Evolutionary conservation across 139 green algal species (phyloP), one percentile per base, ranked within the genome.

Genomic region (Picochlorum sp.): DNA sequence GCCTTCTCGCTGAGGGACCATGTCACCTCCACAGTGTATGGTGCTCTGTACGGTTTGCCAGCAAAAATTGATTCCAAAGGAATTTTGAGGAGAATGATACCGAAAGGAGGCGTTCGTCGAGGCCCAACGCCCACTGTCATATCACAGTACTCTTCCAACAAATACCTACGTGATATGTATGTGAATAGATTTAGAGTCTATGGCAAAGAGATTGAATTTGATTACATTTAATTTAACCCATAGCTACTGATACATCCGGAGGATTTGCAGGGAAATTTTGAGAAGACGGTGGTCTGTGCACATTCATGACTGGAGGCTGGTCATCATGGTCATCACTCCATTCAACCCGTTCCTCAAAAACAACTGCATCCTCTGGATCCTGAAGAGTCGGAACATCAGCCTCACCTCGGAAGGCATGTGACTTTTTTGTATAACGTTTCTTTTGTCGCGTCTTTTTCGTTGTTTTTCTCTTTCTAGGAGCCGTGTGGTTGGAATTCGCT

Each of bases 241-340:
- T 66, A 21, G 61, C 61, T 20, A 23, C 34, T 16, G 37, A 56
- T 15, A 66, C 61, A 20, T 66, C 61, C 6, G 61, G 61, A 26
- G 61, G 28, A 41, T 26, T 54, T 14, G 34, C 11, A 26, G 61
- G 61, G 34, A 66, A 66, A 13, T 18, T 24, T 6, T 46, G 13
- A 56, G 37, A 56, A 38, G 14, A 23, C 4, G 61, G 61, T 41
- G 61, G 61, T 20, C 15, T 23, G 34, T 56, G 34, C 4, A 66
- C 61, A 46, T 66, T 44, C 61, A 66, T 66, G 13, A 66, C 61
- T 50, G 61, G 61, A 44, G 32, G 15, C 34, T 56, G 37, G 23
- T 41, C 34, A 11, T 41, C 34, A 1, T 41, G 34, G 34, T 41
- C 34, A 41, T 41, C 34, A 41, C 34, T 41, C 34, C 34, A 41